phyloP scores from a whole-genome alignment of 1,284 basidiomycete species.

The Tilletia walkeri region DNA sequence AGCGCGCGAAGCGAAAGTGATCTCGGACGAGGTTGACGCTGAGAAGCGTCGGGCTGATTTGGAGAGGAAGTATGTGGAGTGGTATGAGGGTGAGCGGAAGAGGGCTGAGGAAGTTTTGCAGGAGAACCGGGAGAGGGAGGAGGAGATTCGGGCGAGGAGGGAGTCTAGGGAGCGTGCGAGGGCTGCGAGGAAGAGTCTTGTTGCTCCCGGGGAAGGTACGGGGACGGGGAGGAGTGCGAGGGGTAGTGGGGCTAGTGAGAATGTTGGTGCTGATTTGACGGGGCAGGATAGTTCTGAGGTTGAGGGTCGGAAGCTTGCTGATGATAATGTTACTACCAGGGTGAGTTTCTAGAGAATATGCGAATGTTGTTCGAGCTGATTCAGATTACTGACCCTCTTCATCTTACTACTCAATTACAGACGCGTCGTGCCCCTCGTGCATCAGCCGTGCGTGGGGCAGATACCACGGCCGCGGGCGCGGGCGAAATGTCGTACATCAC shows the following conservation, averaged over 20 bases:
- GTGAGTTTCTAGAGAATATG: not conserved
- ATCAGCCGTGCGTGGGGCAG: not conserved
- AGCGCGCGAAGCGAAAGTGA: constrained; percentile 10
- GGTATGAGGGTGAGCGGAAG: constrained; percentile 19
- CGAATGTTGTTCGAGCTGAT: not conserved
- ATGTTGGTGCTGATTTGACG: not conserved
- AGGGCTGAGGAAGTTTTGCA: constrained; percentile 13
- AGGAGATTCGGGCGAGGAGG: not conserved
- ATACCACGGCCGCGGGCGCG: not conserved
- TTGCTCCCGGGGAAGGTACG: not conserved
- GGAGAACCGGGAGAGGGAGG: constrained; percentile 17
- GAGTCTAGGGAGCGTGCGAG: not conserved
- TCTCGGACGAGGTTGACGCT: not conserved
- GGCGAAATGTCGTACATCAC: not conserved
- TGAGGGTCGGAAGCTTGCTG: too few species aligned
- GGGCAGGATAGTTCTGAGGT: too few species aligned
- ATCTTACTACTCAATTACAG: constrained; percentile 1
- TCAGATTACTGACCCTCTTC: not conserved
- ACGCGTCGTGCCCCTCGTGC: not conserved
- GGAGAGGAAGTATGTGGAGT: constrained; percentile 1
- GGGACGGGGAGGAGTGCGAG: constrained; percentile 8
- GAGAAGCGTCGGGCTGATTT: constrained; percentile 14
- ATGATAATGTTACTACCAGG: constrained; percentile 5
- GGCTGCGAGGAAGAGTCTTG: not conserved
- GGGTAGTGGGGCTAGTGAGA: constrained; percentile 1